phyloP scores from a whole-genome alignment of 768 basidiomycete species.

The Termitomyces sp. region DNA sequence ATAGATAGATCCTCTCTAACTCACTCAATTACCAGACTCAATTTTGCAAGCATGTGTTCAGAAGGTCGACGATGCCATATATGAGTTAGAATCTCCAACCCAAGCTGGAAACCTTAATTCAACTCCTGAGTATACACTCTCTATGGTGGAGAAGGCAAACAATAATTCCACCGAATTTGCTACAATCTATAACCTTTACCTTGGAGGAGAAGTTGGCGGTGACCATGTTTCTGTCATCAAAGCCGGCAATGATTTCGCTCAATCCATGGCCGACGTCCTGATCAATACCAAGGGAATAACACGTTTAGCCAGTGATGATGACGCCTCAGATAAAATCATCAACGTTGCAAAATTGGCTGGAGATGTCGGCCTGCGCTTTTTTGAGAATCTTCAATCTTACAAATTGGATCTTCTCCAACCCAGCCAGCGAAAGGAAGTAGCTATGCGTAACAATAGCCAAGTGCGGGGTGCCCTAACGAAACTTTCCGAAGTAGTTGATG shows the following conservation, averaged over 20 bases:
- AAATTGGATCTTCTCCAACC: slow-evolving; percentile 80
- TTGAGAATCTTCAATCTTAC: slow-evolving; percentile 95
- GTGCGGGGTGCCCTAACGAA: slow-evolving; percentile 76
- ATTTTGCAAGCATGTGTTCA: slow-evolving; percentile 95
- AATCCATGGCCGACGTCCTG: slow-evolving; percentile 87
- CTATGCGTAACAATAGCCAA: slow-evolving; percentile 86
- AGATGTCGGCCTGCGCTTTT: slow-evolving; percentile 85
- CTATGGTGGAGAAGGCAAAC: slow-evolving; percentile 96
- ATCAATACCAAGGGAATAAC: slow-evolving; percentile 95
- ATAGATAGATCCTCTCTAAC: not conserved
- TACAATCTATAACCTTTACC: slow-evolving; percentile 86
- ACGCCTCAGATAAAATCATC: slow-evolving; percentile 88
- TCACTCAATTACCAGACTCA: slow-evolving; percentile 59
- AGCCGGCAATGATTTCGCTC: slow-evolving; percentile 93
- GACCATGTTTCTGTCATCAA: slow-evolving; percentile 98
- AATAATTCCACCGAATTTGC: slow-evolving; percentile 97
- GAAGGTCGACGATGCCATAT: slow-evolving; percentile 95
- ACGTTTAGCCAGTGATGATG: slow-evolving; percentile 85
- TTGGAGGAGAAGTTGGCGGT: slow-evolving; percentile 82
- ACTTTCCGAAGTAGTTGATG: slow-evolving; percentile 85
- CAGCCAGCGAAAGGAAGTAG: slow-evolving; percentile 75
- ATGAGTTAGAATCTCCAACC: slow-evolving; percentile 94
- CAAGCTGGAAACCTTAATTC: slow-evolving; percentile 93
- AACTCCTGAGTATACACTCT: slow-evolving; percentile 97
- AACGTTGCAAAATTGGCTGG: slow-evolving; percentile 81